A percentile compares a stretch with the other conserved stretches of the same genome.
phyloP scores from a whole-genome alignment of 768 basidiomycete species.

The Infundibulicybe gibba region DNA sequence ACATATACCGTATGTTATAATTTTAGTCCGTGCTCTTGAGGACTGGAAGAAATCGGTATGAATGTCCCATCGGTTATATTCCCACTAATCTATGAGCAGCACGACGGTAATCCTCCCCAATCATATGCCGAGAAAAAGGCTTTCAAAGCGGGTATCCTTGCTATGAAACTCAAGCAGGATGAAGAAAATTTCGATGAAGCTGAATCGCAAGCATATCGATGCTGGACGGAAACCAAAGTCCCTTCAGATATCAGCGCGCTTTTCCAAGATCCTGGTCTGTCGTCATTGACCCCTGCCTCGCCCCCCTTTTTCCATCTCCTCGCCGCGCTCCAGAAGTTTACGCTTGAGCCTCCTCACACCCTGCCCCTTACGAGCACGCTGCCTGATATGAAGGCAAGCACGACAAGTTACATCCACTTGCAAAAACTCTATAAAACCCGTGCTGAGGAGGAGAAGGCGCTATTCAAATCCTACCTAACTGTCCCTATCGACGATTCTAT shows the following conservation, averaged over 20 bases:
- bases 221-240: conserved; percentile 59
- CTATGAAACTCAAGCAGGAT: conserved; percentile 70
- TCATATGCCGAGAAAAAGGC: conserved; percentile 64
- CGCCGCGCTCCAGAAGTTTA: conserved; percentile 66
- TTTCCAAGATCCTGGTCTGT: conserved; percentile 57
- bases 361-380: conserved; percentile 85
- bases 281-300: conserved; percentile 35
- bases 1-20: conserved; percentile 87
- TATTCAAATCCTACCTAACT: conserved; percentile 47
- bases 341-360: conserved; percentile 48
- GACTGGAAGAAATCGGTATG: conserved; percentile 78
- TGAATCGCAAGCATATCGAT: conserved; percentile 79
- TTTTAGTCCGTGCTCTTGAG: conserved; percentile 79
- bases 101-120: conserved; percentile 59
- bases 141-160: conserved; percentile 68
- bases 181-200: conserved; percentile 99
- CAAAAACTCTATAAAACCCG: conserved; percentile 82
- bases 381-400: conserved; percentile 96
- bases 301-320: conserved; percentile 79
- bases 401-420: conserved; percentile 75
- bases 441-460: conserved; percentile 64
- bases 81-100: conserved; percentile 34
- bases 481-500: conserved; percentile 45
- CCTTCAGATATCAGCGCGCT: conserved; percentile 65
- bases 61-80: not conserved